Evolutionary conservation across 2,329 filamentous ascomycete genomes (phyloP), one percentile per base, ranked within the genome.

Genomic region (Stachybotrys chartarum): DNA sequence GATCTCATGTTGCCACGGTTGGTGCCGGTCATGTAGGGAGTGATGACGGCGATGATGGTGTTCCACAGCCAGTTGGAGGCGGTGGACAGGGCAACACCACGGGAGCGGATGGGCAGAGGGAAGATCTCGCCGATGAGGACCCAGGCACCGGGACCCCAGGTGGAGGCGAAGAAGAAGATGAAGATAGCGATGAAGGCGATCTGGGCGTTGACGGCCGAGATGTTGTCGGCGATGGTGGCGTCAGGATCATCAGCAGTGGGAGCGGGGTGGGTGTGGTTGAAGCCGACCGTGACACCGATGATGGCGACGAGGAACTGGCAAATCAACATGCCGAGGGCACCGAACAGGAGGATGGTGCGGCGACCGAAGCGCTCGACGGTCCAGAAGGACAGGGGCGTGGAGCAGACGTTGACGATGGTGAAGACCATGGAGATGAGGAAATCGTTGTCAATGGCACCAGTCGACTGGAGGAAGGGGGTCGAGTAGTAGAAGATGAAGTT

Each of bases 11-110:
- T 63, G 11, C 59, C 62, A 11, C 58, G 56, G 50, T 60, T 55
- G 14, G 68, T 64, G 49, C 79, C 80, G 39, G 86, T 80, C 69
- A 88, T 84, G 78, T 85, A 88, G 11, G 85, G 85, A 16, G 81
- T 87, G 70, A 90, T 87, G 68, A 88, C 80, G 57, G 83, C 71
- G 54, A 82, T 81, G 66, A 81, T 81, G 71, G 86, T 90, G 77
- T 91, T 94, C 90, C 90, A 94, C 59, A 94, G 81, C 90, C 90
- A 95, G 82, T 95, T 95, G 69, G 86, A 91, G 58, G 91, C 88
- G 8, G 91, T 95, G 46, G 90, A 92, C 49, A 96, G 81, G 64
- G 82, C 90, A 57, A 96, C 90, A 76, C 91, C 91, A 62, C 90
- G 88, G 46, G 91, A 88, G 66, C 91, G 88, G 73, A 96, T 93